Base-by-base conservation (phyloP, 2,329 filamentous ascomycete species). In the Pseudogymnoascus sp. region DNA sequence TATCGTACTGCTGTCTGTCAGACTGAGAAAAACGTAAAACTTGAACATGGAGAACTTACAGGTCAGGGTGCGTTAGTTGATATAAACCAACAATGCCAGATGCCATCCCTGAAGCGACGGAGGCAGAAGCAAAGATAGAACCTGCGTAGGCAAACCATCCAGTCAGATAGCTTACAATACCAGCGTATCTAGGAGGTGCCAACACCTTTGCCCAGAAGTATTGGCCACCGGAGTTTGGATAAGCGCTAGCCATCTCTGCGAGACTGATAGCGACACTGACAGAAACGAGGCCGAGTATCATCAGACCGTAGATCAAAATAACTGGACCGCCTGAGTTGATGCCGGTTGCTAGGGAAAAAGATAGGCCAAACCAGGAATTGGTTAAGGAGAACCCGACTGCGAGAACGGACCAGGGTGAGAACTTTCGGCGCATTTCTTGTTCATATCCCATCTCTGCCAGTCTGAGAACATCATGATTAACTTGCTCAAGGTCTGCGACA, bases 61-160 rank as follows among this genome's bases (percentile, higher is more conserved):
- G 78, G 53, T 79, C 77, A 7, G 81, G 81, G 72, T 83, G 79
- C 7, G 74, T 73, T 62, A 83, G 69, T 67, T 82, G 79, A 71
- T 77, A 82, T 69, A 80, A 82, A 23, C 82, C 82, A 46, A 82
- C 77, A 42, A 77, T 67, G 3, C 77, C 80, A 67, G 75, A 75
- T 4, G 77, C 80, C 61, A 82, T 72, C 60, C 77, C 77, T 56
- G 83, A 69, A 3, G 79, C 77, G 17, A 83, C 79, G 71, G 79
- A 81, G 19, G 82, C 80, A 67, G 75, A 79, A 7, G 81, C 82
- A 66, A 83, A 83, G 62, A 84, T 77, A 21, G 77, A 76, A 15
- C 80, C 81, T 15, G 79, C 78, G 77, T 80, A 83, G 1, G 79
- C 79, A 64, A 82, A 77, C 75, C 78, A 82, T 11, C 77, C 77